phyloP scores from a whole-genome alignment of 257 asterid genomes.

The Solanum sejunctum region DNA sequence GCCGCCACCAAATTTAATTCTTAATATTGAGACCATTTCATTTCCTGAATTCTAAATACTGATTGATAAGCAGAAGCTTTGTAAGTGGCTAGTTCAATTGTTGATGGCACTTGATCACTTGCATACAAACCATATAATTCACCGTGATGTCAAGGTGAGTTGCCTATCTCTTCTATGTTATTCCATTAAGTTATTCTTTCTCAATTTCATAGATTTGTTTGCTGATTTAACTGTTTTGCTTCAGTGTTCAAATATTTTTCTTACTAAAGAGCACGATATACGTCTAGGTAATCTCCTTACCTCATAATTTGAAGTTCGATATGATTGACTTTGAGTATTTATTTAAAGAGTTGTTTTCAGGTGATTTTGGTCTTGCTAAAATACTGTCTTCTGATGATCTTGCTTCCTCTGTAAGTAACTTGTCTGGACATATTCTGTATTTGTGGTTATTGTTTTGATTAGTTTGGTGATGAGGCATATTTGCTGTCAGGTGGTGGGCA shows the following conservation, averaged over 20 bases:
- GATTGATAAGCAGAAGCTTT: slow-evolving; percentile 60
- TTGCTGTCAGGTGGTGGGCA: slow-evolving; percentile 76
- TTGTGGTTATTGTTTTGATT: neutral
- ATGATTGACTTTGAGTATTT: neutral
- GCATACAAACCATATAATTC: slow-evolving; percentile 80
- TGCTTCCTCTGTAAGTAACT: slow-evolving; percentile 83
- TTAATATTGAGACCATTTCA: neutral
- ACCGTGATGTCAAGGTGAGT: slow-evolving; percentile 95
- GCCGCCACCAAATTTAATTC: neutral
- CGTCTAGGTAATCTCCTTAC: slow-evolving; percentile 55
- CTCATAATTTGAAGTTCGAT: neutral
- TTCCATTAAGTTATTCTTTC: neutral
- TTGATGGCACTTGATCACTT: slow-evolving; percentile 92
- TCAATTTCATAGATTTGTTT: neutral
- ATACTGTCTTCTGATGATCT: slow-evolving; percentile 81
- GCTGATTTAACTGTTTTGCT: slow-evolving; percentile 14
- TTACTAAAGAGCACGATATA: slow-evolving; percentile 84
- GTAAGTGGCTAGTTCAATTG: slow-evolving; percentile 94
- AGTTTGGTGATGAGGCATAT: neutral
- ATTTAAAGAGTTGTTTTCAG: slow-evolving; percentile 25
- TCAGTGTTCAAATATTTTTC: slow-evolving; percentile 96
- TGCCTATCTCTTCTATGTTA: neutral
- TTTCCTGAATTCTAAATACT: slow-evolving; percentile 4
- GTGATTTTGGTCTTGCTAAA: slow-evolving; percentile 99
- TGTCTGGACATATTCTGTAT: neutral